Conservation (phyloP, 495 filamentous ascomycete species). For the Aspergillus indologenus region DNA sequence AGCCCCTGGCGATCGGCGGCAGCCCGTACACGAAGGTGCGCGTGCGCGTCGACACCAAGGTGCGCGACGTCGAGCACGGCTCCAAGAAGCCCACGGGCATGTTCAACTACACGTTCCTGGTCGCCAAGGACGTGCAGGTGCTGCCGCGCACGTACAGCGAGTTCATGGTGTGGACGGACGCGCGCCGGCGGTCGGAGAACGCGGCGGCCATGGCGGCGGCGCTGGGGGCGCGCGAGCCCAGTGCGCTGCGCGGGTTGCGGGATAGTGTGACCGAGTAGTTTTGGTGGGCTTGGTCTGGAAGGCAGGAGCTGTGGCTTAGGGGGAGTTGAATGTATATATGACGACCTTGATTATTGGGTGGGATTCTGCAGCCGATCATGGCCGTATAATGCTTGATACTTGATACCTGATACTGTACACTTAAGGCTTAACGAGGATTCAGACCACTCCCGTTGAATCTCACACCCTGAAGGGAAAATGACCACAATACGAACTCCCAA, state of each 20-base stretch:
- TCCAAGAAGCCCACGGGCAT: slow-evolving; percentile 71
- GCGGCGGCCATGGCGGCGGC: slow-evolving; percentile 28
- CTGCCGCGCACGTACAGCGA: slow-evolving; percentile 73
- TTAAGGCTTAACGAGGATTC: no score
- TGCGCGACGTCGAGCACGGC: slow-evolving; percentile 75
- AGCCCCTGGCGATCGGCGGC: slow-evolving; percentile 46
- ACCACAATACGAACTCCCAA: no score
- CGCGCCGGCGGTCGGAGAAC: slow-evolving; percentile 55
- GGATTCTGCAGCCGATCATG: no score
- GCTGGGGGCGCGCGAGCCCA: slow-evolving; percentile 33
- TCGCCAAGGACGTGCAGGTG: slow-evolving; percentile 67
- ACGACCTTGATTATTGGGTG: no score
- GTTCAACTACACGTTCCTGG: slow-evolving; percentile 83
- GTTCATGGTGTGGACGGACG: slow-evolving; percentile 79
- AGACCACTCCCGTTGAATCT: no score
- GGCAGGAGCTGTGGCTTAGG: no score
- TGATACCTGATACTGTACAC: no score
- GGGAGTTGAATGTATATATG: no score
- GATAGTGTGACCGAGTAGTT: slow-evolving; percentile 48
- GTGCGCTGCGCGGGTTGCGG: slow-evolving; percentile 37
- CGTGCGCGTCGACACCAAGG: slow-evolving; percentile 72
- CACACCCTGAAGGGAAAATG: no score
- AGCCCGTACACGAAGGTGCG: slow-evolving; percentile 65
- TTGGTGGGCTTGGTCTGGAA: no score
- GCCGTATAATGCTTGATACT: no score